Evolutionary conservation across 257 asterid species (phyloP).

Genomic region (Solanum sitiens): DNA sequence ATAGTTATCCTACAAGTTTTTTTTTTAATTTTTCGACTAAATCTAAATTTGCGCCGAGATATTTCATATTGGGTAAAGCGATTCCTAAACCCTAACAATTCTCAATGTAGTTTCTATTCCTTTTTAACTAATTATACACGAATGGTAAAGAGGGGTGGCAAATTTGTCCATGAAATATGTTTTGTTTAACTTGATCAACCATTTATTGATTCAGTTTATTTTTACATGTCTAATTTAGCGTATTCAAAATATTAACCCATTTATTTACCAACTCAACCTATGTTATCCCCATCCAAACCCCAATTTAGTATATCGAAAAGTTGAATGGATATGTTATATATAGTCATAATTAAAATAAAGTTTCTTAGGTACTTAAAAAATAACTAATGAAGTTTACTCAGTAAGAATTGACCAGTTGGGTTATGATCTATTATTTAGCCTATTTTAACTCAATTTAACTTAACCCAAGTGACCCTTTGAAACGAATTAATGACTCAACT

Average conservation of each 20-base stretch:
- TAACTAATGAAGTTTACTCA: background rate
- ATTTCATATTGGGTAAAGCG: background rate
- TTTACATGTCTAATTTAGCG: background rate
- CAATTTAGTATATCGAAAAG: background rate
- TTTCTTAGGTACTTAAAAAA: background rate
- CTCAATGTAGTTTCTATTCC: constrained; percentile 5
- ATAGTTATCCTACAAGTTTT: background rate
- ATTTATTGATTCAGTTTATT: background rate
- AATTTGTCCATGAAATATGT: background rate
- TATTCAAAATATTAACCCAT: background rate
- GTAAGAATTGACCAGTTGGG: background rate
- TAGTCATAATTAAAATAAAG: background rate
- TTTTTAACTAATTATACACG: background rate
- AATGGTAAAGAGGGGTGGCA: background rate
- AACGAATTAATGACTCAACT: background rate
- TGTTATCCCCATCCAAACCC: background rate
- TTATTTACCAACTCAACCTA: background rate
- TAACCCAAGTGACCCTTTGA: background rate
- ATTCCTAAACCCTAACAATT: background rate
- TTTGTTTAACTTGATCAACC: background rate
- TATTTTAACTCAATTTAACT: background rate
- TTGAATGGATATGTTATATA: background rate
- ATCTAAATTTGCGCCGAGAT: too few species aligned
- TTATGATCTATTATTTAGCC: background rate
- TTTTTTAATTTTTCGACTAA: too few species aligned